A percentile compares a stretch with the other conserved stretches of the same genome.
Conservation (phyloP, 805 yeast species). For the Pichia paraexigua region DNA sequence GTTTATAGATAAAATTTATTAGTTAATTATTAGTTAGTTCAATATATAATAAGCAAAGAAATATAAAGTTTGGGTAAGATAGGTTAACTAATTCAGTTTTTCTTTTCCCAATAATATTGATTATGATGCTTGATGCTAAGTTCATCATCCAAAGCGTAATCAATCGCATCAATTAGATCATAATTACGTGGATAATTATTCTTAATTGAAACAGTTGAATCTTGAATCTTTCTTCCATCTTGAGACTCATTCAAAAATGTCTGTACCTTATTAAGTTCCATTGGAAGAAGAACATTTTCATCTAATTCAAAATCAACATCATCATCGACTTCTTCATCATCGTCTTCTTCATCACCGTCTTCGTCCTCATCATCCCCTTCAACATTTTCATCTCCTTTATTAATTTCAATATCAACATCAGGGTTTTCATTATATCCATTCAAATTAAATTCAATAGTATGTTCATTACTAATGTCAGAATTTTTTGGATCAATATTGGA, state of each 20-base stretch:
- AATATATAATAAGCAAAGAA: background rate
- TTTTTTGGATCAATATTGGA: background rate
- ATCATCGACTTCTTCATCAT: background rate
- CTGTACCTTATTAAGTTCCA: slow-evolving; percentile 6
- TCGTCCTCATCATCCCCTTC: background rate
- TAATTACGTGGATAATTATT: background rate
- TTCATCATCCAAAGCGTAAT: slow-evolving; percentile 12
- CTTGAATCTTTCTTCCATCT: background rate
- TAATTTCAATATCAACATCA: too few relatives aligned
- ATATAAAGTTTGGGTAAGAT: background rate
- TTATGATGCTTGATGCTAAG: background rate
- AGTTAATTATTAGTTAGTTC: background rate
- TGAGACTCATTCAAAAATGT: slow-evolving; percentile 1
- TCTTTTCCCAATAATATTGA: background rate
- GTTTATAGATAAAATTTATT: background rate
- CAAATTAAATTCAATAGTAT: background rate
- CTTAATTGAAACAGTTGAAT: slow-evolving; percentile 4
- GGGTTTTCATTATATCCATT: background rate
- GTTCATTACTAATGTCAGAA: background rate
- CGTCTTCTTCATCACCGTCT: slow-evolving; percentile 3
- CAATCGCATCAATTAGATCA: slow-evolving; percentile 12
- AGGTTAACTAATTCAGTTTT: background rate
- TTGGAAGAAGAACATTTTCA: background rate
- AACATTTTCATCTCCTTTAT: too few relatives aligned
- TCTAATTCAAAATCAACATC: background rate